These are phyloP conservation scores for Hypoxylon sp. DNA, from an alignment of 2,329 filamentous ascomycete genomes.

Conservation along the genomic window DNA sequence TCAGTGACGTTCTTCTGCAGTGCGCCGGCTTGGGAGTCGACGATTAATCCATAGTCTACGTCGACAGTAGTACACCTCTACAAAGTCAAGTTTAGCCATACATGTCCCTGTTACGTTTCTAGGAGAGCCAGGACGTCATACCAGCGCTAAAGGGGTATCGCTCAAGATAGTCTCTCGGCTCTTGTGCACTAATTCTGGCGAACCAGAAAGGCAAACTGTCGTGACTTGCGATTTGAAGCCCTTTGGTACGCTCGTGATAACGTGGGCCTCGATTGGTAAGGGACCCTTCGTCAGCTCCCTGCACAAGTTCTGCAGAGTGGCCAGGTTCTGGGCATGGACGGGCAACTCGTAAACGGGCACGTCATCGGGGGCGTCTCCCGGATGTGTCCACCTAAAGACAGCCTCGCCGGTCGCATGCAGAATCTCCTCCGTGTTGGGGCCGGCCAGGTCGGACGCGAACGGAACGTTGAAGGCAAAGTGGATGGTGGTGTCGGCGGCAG, in stretches of 20 bases:
- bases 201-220: conserved; percentile 91
- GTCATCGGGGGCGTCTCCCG: conserved; percentile 86
- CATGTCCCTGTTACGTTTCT: conserved; percentile 37
- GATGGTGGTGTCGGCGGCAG: conserved; percentile 81
- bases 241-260: conserved; percentile 86
- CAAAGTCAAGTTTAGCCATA: conserved; percentile 52
- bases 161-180: conserved; percentile 92
- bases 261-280: conserved; percentile 84
- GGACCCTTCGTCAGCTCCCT: conserved; percentile 81
- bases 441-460: conserved; percentile 91
- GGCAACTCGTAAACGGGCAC: conserved; percentile 90
- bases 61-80: conserved; percentile 95
- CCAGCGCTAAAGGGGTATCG: conserved; percentile 91
- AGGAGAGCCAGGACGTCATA: conserved; percentile 64
- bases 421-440: conserved; percentile 94
- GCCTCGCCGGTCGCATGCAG: conserved; percentile 92
- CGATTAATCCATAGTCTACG: conserved; percentile 90
- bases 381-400: conserved; percentile 92
- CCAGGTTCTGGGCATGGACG: conserved; percentile 90
- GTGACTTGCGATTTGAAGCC: conserved; percentile 78
- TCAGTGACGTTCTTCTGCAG: conserved; percentile 83
- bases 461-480: conserved; percentile 98
- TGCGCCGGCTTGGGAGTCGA: conserved; percentile 77
- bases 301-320: conserved; percentile 83
- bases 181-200: conserved; percentile 88